Evolutionary conservation across 2,329 filamentous ascomycete species (phyloP).

Genomic region (Sporothrix curviconia): DNA sequence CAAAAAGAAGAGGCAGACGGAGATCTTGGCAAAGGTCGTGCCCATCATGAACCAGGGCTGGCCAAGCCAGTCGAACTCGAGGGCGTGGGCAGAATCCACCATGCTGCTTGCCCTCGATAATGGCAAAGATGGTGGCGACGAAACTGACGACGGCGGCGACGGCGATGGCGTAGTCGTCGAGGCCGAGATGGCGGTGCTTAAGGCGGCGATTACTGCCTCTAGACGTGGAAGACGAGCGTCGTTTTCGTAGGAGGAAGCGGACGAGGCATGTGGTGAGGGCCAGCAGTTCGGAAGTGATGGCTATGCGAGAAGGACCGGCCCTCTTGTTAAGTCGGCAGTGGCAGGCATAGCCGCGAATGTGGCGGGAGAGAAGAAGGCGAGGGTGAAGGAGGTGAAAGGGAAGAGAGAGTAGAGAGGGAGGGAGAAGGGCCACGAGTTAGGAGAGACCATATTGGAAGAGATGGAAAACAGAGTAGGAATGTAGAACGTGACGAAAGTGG

Average conservation of each 20-base stretch:
- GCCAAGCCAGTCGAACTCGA: conserved; percentile 30
- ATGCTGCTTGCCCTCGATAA: conserved; percentile 28
- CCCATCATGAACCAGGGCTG: conserved; percentile 33
- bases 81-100: conserved; percentile 22
- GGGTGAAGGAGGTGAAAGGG: background rate
- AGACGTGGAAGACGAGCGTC: too few species aligned
- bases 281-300: conserved; percentile 27
- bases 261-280: conserved; percentile 30
- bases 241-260: conserved; percentile 26
- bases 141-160: conserved; percentile 31
- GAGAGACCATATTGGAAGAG: background rate
- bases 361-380: too few species aligned
- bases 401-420: background rate
- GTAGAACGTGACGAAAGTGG: background rate
- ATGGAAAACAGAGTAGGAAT: background rate
- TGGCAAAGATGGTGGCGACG: conserved; percentile 30
- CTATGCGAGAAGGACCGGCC: conserved; percentile 33
- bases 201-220: too few species aligned
- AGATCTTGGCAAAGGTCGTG: conserved; percentile 31
- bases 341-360: conserved; percentile 22
- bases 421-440: background rate
- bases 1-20: conserved; percentile 32
- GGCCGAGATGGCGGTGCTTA: conserved; percentile 22
- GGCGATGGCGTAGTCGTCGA: conserved; percentile 31
- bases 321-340: conserved; percentile 26